These are phyloP conservation scores for Letharia lupina DNA, from an alignment of 495 filamentous ascomycete species.

Conservation along the genomic window DNA sequence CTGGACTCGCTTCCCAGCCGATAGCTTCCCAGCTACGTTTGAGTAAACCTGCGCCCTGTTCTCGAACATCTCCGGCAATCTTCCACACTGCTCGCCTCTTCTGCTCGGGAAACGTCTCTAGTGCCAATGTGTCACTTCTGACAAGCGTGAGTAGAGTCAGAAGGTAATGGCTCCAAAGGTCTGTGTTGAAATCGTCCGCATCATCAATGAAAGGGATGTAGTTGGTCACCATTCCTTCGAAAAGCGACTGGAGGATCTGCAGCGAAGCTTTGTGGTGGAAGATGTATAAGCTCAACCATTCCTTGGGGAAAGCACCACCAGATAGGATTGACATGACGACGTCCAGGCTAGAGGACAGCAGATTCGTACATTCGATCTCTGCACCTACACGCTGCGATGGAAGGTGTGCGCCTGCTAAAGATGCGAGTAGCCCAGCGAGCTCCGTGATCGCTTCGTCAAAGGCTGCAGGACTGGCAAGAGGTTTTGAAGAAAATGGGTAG, in stretches of 20 bases:
- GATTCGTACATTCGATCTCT: conserved; percentile 55
- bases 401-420: conserved; percentile 61
- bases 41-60: conserved; percentile 79
- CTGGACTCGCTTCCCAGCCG: conserved; percentile 83
- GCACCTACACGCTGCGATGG: conserved; percentile 45
- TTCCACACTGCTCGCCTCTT: conserved; percentile 96
- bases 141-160: conserved; percentile 81
- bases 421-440: conserved; percentile 77
- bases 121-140: conserved; percentile 73
- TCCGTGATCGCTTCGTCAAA: conserved; percentile 92
- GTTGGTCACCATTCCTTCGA: conserved; percentile 62
- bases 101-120: conserved; percentile 96
- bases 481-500: conserved; percentile 78
- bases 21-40: conserved; percentile 88
- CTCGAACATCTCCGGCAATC: conserved; percentile 92
- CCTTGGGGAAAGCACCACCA: conserved; percentile 80
- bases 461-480: conserved; percentile 48
- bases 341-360: conserved; percentile 66
- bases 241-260: conserved; percentile 77
- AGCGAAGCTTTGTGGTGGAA: conserved; percentile 91
- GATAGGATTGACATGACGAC: conserved; percentile 83
- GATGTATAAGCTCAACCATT: conserved; percentile 88
- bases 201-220: conserved; percentile 84
- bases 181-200: conserved; percentile 85
- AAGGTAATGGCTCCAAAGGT: conserved; percentile 91